Conservation (phyloP, 2,329 filamentous ascomycete species). For the Dactylellina leptospora region DNA sequence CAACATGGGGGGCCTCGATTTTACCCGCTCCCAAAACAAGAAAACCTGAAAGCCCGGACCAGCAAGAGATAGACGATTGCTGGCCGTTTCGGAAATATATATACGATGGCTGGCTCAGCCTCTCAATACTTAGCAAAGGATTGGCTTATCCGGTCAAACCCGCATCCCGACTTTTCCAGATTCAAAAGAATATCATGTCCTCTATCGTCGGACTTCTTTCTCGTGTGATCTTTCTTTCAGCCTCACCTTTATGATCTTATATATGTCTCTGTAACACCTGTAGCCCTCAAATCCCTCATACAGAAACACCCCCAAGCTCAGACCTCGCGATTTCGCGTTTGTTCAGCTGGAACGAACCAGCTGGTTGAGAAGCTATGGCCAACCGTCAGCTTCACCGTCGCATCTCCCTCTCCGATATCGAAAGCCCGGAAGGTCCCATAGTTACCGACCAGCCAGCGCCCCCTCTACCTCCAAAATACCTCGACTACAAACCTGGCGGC, state of each 20-base stretch:
- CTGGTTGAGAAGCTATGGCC: background rate
- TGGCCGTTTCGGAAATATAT: background rate
- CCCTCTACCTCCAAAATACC: constrained; percentile 28
- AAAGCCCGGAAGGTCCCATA: constrained; percentile 10
- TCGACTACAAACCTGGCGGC: constrained; percentile 43
- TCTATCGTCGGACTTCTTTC: too few species aligned
- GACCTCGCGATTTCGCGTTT: too few species aligned
- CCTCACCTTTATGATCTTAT: too few species aligned
- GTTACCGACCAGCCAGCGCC: constrained; percentile 7
- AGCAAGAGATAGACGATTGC: constrained; percentile 25
- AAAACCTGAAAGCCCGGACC: too few species aligned
- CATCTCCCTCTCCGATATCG: constrained; percentile 49
- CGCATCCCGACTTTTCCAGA: too few species aligned
- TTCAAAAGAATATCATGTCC: too few species aligned
- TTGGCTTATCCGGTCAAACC: background rate
- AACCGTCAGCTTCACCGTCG: constrained; percentile 30
- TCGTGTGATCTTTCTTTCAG: too few species aligned
- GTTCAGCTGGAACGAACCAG: too few species aligned
- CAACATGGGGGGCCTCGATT: constrained; percentile 8
- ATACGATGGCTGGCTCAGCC: constrained; percentile 10
- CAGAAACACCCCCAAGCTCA: too few species aligned
- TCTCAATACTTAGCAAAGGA: constrained; percentile 12
- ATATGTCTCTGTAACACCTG: too few species aligned
- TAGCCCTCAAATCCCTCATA: too few species aligned
- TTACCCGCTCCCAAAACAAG: constrained; percentile 5